Evolutionary conservation across 768 basidiomycete genomes (phyloP), one percentile per base, ranked within the genome.

Genomic region (Auricularia auricula-judae): DNA sequence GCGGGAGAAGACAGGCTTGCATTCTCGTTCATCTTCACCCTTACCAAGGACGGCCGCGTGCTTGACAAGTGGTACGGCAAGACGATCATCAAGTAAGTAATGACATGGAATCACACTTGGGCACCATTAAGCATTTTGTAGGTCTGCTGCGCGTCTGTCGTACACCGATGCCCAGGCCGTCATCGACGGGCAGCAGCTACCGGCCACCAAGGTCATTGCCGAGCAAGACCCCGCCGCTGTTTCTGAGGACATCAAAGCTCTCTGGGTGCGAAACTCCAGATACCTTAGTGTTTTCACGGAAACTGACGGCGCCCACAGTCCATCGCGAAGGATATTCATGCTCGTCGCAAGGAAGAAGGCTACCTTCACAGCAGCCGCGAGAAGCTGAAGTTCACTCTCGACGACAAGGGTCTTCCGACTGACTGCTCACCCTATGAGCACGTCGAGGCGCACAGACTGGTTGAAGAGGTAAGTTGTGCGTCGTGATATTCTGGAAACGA

Each of bases 11-110:
- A 99, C 64, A 87, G 95, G 62, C 83, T 99, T 36, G 85, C 95
- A 2, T 97, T 98, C 80, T 91, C 93, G 3, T 84, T 88, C 64
- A 74, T 94, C 70, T 93, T 97, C 73, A 95, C 89, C 3, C 81
- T 98, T 76, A 86, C 86, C 58, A 77, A 83, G 61, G 91, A 98
- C 23, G 95, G 86, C 2, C 87, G 84, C 67, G 78, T 98, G 4
- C 63, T 92, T 65, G 88, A 89, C 70, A 96, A 91, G 72, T 93
- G 91, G 88, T 95, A 96, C 71, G 93, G 90, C 56, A 92, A 90
- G 78, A 93, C 92, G 2, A 83, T 98, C 67, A 86, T 98, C 75
- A 91, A 87, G 91, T 93, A 70, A 68, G 82, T 75, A 34, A 21
- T 56, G 39, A 18, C 18, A 7, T 60, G 11, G 11, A 5, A 18